These are phyloP conservation scores for Monosporascus sp. DNA, from an alignment of 2,329 filamentous ascomycete species.

Conservation along the genomic window DNA sequence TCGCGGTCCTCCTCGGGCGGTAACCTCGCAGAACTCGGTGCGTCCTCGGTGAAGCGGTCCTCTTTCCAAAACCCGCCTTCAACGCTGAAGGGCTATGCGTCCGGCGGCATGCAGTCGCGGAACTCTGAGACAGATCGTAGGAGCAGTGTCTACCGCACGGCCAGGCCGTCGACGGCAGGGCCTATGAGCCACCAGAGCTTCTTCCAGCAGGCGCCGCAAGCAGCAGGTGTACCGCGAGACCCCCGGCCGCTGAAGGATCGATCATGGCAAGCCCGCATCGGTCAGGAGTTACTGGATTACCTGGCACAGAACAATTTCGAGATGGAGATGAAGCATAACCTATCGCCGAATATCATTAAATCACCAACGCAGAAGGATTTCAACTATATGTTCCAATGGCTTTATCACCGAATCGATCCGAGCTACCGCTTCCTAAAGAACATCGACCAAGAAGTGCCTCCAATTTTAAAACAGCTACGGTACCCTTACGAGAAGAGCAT, in stretches of 20 bases:
- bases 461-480: conserved; percentile 84
- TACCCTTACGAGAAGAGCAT: conserved; percentile 96
- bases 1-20: conserved; percentile 76
- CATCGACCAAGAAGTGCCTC: conserved; percentile 91
- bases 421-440: conserved; percentile 89
- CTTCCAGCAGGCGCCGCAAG: conserved; percentile 79
- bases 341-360: conserved; percentile 87
- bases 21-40: conserved; percentile 72
- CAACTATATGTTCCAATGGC: conserved; percentile 95
- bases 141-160: conserved; percentile 72
- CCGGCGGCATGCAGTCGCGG: conserved; percentile 39
- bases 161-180: conserved; percentile 60
- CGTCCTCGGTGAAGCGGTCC: conserved; percentile 78
- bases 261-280: conserved; percentile 73
- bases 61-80: conserved; percentile 65
- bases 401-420: conserved; percentile 93
- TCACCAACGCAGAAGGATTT: conserved; percentile 98
- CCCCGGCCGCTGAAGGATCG: conserved; percentile 81
- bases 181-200: conserved; percentile 82
- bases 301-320: conserved; percentile 93
- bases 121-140: conserved; percentile 55
- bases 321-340: conserved; percentile 90
- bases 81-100: conserved; percentile 66
- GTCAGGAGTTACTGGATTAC: conserved; percentile 86
- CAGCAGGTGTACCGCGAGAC: conserved; percentile 78